A percentile compares a stretch with the other conserved stretches of the same genome.
phyloP scores from a whole-genome alignment of 306 rosid genomes.

The Acacia crassicarpa region DNA sequence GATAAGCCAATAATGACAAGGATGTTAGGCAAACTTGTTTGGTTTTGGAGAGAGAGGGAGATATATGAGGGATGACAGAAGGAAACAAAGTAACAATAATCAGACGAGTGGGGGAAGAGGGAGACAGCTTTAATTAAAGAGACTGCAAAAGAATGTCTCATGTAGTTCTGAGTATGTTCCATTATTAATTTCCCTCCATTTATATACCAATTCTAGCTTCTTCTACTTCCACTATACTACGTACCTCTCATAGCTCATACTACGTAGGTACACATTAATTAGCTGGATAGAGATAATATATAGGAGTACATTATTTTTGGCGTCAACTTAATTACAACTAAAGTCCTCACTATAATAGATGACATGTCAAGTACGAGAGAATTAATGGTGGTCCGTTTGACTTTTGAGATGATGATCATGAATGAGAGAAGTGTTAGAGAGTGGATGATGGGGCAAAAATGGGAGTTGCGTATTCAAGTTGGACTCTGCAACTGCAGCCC shows the following conservation, averaged over 20 bases:
- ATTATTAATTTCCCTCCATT: not conserved
- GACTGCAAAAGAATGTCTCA: constrained; percentile 3
- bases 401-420: not conserved
- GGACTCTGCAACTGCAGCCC: constrained; percentile 18
- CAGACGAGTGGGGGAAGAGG: constrained; percentile 4
- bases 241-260: not conserved
- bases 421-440: not conserved
- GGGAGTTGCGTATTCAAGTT: constrained; percentile 37
- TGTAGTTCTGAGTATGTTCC: not conserved
- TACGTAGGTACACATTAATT: not conserved
- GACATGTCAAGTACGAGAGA: not conserved
- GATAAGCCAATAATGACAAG: constrained; percentile 6
- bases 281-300: not conserved
- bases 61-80: not conserved
- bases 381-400: not conserved
- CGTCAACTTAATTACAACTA: not conserved
- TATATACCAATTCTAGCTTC: not conserved
- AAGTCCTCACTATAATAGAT: not conserved
- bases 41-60: not conserved
- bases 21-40: not conserved
- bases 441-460: not conserved
- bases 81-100: constrained; percentile 1
- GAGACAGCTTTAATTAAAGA: not conserved
- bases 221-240: not conserved
- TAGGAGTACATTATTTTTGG: not conserved